Conservation (phyloP, 257 asterid species). For the Solanum clarkiae region DNA sequence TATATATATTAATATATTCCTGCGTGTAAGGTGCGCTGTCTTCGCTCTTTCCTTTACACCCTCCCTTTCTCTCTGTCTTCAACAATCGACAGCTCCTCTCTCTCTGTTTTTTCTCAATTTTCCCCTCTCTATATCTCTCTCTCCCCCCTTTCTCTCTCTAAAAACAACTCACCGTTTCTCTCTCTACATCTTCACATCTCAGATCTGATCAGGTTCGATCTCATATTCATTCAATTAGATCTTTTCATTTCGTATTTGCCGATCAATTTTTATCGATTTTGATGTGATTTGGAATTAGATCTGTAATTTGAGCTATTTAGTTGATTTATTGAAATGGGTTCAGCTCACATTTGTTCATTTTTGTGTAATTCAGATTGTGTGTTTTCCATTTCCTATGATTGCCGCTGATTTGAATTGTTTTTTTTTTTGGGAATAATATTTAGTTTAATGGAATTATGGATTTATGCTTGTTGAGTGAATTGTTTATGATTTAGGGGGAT, state of each 20-base stretch:
- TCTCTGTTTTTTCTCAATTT: background rate
- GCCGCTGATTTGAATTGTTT: background rate
- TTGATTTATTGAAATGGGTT: background rate
- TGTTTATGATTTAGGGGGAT: background rate
- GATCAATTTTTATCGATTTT: background rate
- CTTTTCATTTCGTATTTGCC: background rate
- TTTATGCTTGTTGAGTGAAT: background rate
- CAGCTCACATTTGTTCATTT: background rate
- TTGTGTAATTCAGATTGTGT: background rate
- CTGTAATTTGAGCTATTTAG: background rate
- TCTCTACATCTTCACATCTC: background rate
- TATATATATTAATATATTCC: background rate
- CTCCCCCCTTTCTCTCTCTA: background rate
- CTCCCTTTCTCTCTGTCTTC: background rate
- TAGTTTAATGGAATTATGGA: background rate
- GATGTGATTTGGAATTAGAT: background rate
- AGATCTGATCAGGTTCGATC: background rate
- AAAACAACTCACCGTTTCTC: background rate
- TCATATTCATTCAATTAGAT: background rate
- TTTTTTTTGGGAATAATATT: background rate
- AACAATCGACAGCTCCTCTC: background rate
- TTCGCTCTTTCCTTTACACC: background rate
- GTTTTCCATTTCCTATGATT: background rate
- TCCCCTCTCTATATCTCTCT: background rate
- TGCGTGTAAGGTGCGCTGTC: slow-evolving; percentile 9